Evolutionary conservation across 345 rosid species (phyloP), one percentile per base, ranked within the genome.

Genomic region (Hibiscus trionum): DNA sequence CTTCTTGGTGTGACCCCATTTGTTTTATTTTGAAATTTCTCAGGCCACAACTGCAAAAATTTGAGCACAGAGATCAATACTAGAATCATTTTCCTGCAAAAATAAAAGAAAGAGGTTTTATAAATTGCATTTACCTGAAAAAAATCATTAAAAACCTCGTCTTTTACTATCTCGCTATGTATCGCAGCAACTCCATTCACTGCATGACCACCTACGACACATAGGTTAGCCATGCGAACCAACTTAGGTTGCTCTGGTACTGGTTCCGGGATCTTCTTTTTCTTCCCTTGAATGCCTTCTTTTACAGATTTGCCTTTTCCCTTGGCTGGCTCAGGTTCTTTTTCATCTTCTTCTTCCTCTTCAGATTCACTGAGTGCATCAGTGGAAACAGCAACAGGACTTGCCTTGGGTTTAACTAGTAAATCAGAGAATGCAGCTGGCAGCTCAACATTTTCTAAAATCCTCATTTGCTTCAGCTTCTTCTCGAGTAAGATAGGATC

Each of bases 1-100:
- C 96, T 83, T 77, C 96, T 82, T 68, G 96, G 93, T 16, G 93
- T 90, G 67, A 90, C 96, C 55, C 96, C 96, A 71, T 90, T 90
- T 70, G 96, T 90, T 78, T 90, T 90, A 67, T 90, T 90, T 80
- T 88, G 91, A 76, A 90, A 90, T 71, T 86, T 90, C 55, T 80
- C 83, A 3, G 91, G 96, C 89, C 93, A 90, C 75, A 90, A 71
- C 95, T 87, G 85, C 83, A 63, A 77, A 61, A 79, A 17, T 29
- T 27, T 72, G 61, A 71, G 64, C 77, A 76, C 21, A 80, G 42
- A 68, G 37, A 65, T 65, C 11, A 69, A 68, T 27, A 11, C 55
- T 64, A 63, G 77, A 60, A 72, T 55, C 58, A 74, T 66, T 73
- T 67, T 65, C 55, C 44, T 0, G 12, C 47, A 49, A n/a, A 73